Percentiles rank a stretch among this genome's conserved stretches.
phyloP scores from a whole-genome alignment of 805 yeast species.

The Tetrapisispora fleetii region DNA sequence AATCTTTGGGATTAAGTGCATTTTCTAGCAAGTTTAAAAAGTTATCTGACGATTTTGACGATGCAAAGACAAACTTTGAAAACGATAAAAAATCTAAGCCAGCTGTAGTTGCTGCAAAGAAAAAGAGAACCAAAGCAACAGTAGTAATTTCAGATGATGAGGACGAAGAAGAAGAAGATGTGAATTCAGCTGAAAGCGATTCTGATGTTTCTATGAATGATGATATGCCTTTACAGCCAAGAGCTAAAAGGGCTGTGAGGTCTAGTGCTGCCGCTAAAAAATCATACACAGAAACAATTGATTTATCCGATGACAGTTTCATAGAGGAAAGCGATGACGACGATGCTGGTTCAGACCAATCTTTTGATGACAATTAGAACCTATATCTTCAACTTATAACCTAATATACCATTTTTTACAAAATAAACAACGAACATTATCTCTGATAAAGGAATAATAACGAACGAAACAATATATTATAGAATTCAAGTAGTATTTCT shows the following conservation, averaged over 20 bases:
- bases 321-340: conserved; percentile 14
- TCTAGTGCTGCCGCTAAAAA: conserved; percentile 7
- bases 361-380: conserved; percentile 12
- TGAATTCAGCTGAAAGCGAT: conserved; percentile 10
- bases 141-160: conserved; percentile 16
- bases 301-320: conserved; percentile 23
- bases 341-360: conserved; percentile 12
- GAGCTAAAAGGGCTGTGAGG: conserved; percentile 17
- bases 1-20: conserved; percentile 13
- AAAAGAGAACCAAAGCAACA: conserved; percentile 4
- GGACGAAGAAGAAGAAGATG: background rate
- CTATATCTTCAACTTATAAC: background rate
- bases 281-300: conserved; percentile 14
- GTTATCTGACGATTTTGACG: conserved; percentile 23
- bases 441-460: too few relatives aligned
- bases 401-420: too few relatives aligned
- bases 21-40: conserved; percentile 27
- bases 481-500: too few relatives aligned
- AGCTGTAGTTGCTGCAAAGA: background rate
- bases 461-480: too few relatives aligned
- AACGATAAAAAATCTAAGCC: conserved; percentile 2
- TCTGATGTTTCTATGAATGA: conserved; percentile 7
- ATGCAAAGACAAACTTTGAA: conserved; percentile 2
- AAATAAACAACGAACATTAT: too few relatives aligned
- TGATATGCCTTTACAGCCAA: conserved; percentile 9